Percentiles rank a stretch among this genome's conserved stretches.
These are phyloP conservation scores for Penstemon eatonii DNA, from an alignment of 257 asterid species.

Conservation along the genomic window DNA sequence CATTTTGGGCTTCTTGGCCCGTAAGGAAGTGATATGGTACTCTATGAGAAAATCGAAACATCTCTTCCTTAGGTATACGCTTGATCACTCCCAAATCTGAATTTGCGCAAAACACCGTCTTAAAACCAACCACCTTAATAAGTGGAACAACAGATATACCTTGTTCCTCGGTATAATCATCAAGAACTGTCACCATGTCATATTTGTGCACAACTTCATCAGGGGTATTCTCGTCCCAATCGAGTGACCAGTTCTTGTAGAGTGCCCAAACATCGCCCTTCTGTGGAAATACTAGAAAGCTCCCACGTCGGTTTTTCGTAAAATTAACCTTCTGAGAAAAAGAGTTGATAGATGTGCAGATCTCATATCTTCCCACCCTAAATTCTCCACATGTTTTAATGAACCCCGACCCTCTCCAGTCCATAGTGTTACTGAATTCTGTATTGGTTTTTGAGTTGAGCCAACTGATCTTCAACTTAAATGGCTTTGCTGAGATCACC, in stretches of 20 bases:
- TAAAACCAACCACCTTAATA: constrained; percentile 64
- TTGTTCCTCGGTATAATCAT: constrained; percentile 50
- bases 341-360: constrained; percentile 48
- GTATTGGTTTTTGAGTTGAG: constrained; percentile 66
- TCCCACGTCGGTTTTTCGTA: constrained; percentile 60
- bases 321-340: constrained; percentile 72
- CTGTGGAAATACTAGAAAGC: constrained; percentile 53
- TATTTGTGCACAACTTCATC: constrained; percentile 61
- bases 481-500: constrained; percentile 63
- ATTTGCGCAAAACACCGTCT: constrained; percentile 62
- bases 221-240: constrained; percentile 55
- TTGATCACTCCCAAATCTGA: constrained; percentile 38
- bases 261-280: constrained; percentile 89
- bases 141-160: constrained; percentile 68
- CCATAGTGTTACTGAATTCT: constrained; percentile 51
- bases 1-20: constrained; percentile 50
- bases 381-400: constrained; percentile 78
- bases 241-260: constrained; percentile 61
- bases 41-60: constrained; percentile 73
- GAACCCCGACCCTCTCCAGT: constrained; percentile 76
- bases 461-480: constrained; percentile 71
- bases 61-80: constrained; percentile 60
- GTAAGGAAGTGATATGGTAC: constrained; percentile 64
- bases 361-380: constrained; percentile 54
- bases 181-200: constrained; percentile 66